Evolutionary conservation across 179 eudicot genomes (phyloP).

Genomic region (Silene vulgaris): DNA sequence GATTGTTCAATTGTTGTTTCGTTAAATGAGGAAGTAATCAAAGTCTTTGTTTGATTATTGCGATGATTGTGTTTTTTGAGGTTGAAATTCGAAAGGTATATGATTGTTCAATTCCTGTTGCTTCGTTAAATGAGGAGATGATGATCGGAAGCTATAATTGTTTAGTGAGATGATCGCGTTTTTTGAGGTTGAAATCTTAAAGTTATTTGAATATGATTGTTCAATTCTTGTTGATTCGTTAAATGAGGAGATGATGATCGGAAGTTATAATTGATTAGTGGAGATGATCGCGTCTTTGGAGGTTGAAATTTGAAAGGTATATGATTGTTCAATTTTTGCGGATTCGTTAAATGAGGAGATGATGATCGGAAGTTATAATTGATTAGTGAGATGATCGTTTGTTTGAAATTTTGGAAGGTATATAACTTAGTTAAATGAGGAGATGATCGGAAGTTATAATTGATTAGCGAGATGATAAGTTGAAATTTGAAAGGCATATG

Average conservation of each 20-base stretch:
- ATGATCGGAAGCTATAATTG: no score
- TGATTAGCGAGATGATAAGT: no score
- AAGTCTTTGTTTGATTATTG: no score
- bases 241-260: neutral
- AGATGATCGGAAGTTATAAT: neutral
- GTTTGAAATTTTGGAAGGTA: no score
- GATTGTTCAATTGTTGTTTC: neutral
- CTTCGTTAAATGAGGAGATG: no score
- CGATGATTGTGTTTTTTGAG: neutral
- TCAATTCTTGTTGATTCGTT: neutral
- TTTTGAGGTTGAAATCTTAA: neutral
- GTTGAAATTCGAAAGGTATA: neutral
- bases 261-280: no score
- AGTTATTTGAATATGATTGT: neutral
- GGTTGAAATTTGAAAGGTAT: no score
- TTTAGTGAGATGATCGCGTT: neutral
- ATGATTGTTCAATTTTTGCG: neutral
- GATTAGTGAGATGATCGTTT: no score
- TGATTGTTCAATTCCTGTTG: neutral
- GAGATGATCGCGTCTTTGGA: no score
- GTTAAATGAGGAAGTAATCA: neutral
- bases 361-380: neutral
- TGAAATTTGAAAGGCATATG: no score
- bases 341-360: neutral
- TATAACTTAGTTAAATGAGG: neutral